phyloP scores from a whole-genome alignment of 2,329 filamentous ascomycete species.

The Endocalyx cinctus region DNA sequence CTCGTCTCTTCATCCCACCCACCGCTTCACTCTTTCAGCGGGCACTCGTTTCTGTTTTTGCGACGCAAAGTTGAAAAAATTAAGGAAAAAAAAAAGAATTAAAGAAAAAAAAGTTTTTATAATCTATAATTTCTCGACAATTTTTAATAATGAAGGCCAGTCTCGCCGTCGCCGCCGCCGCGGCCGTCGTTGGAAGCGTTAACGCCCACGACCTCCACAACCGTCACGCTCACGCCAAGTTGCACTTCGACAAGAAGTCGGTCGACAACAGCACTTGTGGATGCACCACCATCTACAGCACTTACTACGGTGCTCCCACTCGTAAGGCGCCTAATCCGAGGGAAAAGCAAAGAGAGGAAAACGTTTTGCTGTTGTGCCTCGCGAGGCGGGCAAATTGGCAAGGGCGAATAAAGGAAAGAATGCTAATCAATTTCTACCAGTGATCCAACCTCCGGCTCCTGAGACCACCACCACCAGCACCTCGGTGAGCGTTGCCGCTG shows the following conservation, averaged over 20 bases:
- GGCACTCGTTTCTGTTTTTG: constrained; percentile 70
- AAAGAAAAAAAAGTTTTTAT: constrained; percentile 19
- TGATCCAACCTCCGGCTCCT: constrained; percentile 33
- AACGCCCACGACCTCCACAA: constrained; percentile 53
- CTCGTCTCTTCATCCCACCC: constrained; percentile 41
- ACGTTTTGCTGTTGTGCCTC: no score
- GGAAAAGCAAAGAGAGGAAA: no score
- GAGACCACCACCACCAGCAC: constrained; percentile 16
- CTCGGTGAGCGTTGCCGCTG: constrained; percentile 12
- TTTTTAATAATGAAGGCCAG: constrained; percentile 68
- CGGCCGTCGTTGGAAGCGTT: constrained; percentile 54
- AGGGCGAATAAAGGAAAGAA: no score
- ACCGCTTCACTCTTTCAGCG: constrained; percentile 89
- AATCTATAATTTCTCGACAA: constrained; percentile 23
- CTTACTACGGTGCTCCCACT: constrained; percentile 62
- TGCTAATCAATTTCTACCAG: no score
- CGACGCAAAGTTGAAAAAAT: no score
- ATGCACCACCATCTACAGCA: constrained; percentile 72
- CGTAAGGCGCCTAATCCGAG: constrained; percentile 41
- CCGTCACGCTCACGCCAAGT: constrained; percentile 56
- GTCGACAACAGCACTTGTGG: constrained; percentile 46
- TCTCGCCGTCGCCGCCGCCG: constrained; percentile 61
- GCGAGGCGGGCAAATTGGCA: no score
- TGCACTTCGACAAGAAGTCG: constrained; percentile 50
- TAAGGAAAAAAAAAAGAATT: constrained; percentile 16